Percentiles rank a stretch among this genome's conserved stretches.
These are phyloP conservation scores for Salvia miltiorrhiza DNA, from an alignment of 257 asterid species.

Conservation along the genomic window DNA sequence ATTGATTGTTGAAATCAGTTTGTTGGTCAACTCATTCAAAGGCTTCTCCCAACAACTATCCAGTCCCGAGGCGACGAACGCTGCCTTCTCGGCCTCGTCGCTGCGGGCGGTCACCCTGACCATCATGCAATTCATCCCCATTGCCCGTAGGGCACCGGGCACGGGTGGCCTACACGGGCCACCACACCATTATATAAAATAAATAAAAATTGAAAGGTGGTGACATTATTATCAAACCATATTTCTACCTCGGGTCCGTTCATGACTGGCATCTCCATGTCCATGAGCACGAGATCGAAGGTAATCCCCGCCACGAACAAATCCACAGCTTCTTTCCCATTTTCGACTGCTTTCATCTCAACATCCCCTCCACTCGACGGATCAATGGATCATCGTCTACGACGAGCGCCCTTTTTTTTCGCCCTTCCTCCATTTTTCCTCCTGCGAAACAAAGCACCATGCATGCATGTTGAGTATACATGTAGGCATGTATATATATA, in stretches of 20 bases:
- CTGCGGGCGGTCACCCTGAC: conserved; percentile 33
- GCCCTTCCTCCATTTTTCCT: conserved; percentile 17
- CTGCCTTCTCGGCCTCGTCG: conserved; percentile 21
- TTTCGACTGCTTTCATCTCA: conserved; percentile 29
- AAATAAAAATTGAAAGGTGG: background rate
- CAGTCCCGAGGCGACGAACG: conserved; percentile 43
- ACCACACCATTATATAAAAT: background rate
- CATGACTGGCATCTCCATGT: conserved; percentile 56
- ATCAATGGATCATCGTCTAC: conserved; percentile 45
- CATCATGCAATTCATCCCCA: conserved; percentile 49
- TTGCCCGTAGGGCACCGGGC: conserved; percentile 38
- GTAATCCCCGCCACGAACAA: conserved; percentile 30
- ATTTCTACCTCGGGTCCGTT: conserved; percentile 36
- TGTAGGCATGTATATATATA: no score
- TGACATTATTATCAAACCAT: background rate
- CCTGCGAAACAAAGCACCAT: no score
- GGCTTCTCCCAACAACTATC: conserved; percentile 42
- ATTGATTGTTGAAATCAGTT: background rate
- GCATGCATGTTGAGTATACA: no score
- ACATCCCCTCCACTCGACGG: conserved; percentile 30
- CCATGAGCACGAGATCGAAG: conserved; percentile 52
- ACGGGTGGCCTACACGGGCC: conserved; percentile 29
- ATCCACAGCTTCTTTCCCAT: conserved; percentile 49
- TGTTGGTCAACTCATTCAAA: conserved; percentile 29
- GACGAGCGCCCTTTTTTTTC: conserved; percentile 31